Evolutionary conservation across 129 eudicot genomes (phyloP).

Genomic region (Solidago caesia): DNA sequence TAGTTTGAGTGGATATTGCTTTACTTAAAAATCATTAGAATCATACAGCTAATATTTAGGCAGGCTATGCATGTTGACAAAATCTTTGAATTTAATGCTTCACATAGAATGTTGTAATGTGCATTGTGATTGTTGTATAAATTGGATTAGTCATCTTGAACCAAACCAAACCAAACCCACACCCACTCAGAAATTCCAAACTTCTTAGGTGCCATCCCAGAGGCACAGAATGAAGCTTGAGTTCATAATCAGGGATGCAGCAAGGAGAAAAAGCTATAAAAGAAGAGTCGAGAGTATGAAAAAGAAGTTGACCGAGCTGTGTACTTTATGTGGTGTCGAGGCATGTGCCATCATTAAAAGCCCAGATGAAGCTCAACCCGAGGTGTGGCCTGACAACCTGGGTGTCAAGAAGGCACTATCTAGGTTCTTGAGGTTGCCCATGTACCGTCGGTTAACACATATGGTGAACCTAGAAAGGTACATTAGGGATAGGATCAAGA

Average conservation of each 20-base stretch:
- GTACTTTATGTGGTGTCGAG: slow-evolving; percentile 35
- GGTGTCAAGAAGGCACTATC: slow-evolving; percentile 29
- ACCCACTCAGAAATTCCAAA: slow-evolving; percentile 23
- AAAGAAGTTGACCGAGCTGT: slow-evolving; percentile 41
- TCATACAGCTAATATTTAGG: no score
- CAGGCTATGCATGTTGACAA: no score
- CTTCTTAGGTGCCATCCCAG: slow-evolving; percentile 25
- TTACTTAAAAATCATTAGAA: no score
- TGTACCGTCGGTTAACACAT: slow-evolving; percentile 34
- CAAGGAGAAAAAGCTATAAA: slow-evolving; percentile 40
- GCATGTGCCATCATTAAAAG: slow-evolving; percentile 37
- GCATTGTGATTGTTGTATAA: slow-evolving; percentile 13
- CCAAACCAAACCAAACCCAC: background rate
- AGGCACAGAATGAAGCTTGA: slow-evolving; percentile 41
- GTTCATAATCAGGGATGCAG: slow-evolving; percentile 30
- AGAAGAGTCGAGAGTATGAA: slow-evolving; percentile 40
- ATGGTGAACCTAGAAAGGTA: slow-evolving; percentile 41
- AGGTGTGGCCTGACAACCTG: slow-evolving; percentile 34
- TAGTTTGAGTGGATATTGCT: no score
- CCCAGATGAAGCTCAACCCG: slow-evolving; percentile 30
- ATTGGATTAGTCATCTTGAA: slow-evolving; percentile 22
- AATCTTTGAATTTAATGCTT: no score
- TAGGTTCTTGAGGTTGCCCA: slow-evolving; percentile 36
- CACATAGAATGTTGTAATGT: no score
- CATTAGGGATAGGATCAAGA: slow-evolving; percentile 36